Evolutionary conservation across 1,139 yeast species (phyloP).

Genomic region (Candida sp.): DNA sequence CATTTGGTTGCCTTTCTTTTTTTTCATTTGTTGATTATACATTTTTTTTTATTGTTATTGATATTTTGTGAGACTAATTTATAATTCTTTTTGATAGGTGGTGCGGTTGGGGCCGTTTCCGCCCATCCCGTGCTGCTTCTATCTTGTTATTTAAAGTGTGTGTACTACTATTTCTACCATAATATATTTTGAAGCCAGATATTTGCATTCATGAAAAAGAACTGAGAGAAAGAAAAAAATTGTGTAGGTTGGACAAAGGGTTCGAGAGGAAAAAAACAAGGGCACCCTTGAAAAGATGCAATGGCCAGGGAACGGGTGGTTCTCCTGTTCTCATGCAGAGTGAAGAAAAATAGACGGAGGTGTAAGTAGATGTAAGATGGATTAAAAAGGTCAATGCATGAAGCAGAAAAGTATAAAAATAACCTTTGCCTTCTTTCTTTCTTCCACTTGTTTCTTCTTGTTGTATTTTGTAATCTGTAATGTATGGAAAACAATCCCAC

Average conservation of each 20-base stretch:
- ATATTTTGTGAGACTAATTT: not conserved
- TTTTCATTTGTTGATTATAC: not conserved
- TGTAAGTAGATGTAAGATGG: not conserved
- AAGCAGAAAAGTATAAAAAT: constrained; percentile 1
- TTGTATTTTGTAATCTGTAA: not conserved
- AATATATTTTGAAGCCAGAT: not conserved
- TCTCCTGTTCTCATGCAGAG: not conserved
- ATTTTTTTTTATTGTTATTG: not conserved
- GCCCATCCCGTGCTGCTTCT: not conserved
- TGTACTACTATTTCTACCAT: not conserved
- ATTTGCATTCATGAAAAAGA: not conserved
- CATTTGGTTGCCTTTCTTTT: not conserved
- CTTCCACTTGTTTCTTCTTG: not conserved
- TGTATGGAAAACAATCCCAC: not conserved
- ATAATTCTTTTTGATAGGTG: not conserved
- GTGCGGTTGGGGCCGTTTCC: not conserved
- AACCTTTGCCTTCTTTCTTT: not conserved
- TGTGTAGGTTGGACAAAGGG: too few relatives aligned
- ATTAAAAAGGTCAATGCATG: not conserved
- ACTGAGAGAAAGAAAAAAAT: not conserved
- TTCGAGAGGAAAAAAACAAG: not conserved
- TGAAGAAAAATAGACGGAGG: not conserved
- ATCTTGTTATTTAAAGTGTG: constrained; percentile 1
- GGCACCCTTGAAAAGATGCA: not conserved
- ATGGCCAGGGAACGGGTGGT: not conserved